Percentiles rank a stretch among this genome's conserved stretches.
Conservation (phyloP, 768 basidiomycete species). For the Lactarius psammicola region DNA sequence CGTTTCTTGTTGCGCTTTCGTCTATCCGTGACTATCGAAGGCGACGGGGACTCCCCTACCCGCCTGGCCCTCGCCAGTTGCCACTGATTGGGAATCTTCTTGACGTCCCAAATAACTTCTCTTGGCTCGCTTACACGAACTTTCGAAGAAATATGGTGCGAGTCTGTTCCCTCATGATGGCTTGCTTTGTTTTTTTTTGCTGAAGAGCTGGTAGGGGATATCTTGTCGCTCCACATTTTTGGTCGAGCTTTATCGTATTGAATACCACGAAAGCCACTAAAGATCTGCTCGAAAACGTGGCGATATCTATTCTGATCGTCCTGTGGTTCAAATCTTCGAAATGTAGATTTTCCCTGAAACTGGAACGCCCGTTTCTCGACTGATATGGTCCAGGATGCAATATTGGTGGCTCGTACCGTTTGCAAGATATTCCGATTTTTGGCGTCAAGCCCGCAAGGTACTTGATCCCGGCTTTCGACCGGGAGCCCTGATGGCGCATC, state of each 20-base stretch:
- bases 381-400: neutral
- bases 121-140: constrained; percentile 11
- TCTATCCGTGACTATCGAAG: neutral
- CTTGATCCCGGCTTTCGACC: constrained; percentile 12
- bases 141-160: neutral
- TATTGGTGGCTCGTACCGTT: neutral
- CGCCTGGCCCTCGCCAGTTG: constrained; percentile 15
- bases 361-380: too few species aligned
- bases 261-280: constrained; percentile 45
- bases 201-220: neutral
- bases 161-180: too few species aligned
- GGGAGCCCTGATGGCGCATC: neutral
- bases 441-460: neutral
- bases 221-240: constrained; percentile 35
- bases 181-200: neutral
- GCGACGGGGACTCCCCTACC: neutral
- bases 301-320: constrained; percentile 31
- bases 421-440: neutral
- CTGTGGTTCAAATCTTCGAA: neutral
- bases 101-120: constrained; percentile 8
- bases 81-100: constrained; percentile 15
- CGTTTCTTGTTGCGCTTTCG: neutral
- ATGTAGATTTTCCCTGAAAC: neutral
- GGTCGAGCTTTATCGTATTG: constrained; percentile 49
- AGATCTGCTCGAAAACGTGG: constrained; percentile 57